These are phyloP conservation scores for Isabelozyma heimii DNA, from an alignment of 805 yeast genomes.

Conservation along the genomic window DNA sequence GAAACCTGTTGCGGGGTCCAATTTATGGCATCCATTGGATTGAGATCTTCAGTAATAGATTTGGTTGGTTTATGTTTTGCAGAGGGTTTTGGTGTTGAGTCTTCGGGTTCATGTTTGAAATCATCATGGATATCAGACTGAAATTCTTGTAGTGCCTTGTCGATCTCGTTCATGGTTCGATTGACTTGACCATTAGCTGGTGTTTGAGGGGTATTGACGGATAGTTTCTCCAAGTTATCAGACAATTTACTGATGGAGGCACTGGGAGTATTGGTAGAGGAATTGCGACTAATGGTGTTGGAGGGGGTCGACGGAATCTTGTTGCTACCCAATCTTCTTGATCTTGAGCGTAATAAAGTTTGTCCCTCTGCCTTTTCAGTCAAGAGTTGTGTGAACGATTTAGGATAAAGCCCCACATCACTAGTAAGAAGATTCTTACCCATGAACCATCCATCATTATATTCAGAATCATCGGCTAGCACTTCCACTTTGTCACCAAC, in stretches of 20 bases:
- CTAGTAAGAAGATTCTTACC: constrained; percentile 74
- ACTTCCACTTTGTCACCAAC: constrained; percentile 88
- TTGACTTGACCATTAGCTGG: constrained; percentile 32
- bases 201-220: background rate
- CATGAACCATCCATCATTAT: constrained; percentile 96
- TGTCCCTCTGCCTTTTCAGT: constrained; percentile 10
- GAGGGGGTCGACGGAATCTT: constrained; percentile 9
- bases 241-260: constrained; percentile 6
- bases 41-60: constrained; percentile 28
- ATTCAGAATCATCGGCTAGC: constrained; percentile 88
- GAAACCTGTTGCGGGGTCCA: constrained; percentile 92
- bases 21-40: constrained; percentile 47
- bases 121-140: constrained; percentile 22
- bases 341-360: constrained; percentile 43
- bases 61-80: background rate
- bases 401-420: constrained; percentile 86
- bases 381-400: constrained; percentile 70
- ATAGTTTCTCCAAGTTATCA: constrained; percentile 4
- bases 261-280: constrained; percentile 2
- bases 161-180: constrained; percentile 67
- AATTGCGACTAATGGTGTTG: background rate
- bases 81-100: constrained; percentile 2
- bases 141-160: constrained; percentile 66
- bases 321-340: constrained; percentile 42
- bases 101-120: background rate